Conservation (phyloP, 768 basidiomycete genomes). For the Mycena vulgaris region DNA sequence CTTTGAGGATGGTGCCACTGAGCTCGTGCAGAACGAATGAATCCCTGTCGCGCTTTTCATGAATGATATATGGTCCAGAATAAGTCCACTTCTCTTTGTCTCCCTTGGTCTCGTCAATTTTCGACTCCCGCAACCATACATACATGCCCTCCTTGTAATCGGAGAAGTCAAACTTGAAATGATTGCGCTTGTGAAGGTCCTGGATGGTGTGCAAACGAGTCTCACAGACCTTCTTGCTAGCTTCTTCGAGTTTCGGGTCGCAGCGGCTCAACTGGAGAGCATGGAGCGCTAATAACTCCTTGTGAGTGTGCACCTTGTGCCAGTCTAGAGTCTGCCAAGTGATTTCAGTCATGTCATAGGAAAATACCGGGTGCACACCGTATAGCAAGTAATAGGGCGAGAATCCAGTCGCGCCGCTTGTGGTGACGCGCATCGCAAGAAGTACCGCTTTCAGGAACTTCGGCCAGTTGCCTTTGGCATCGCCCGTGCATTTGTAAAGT, state of each 20-base stretch:
- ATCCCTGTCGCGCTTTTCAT: conserved; percentile 28
- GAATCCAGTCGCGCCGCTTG: conserved; percentile 47
- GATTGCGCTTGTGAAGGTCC: conserved; percentile 39
- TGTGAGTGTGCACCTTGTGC: conserved; percentile 37
- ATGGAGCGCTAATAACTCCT: conserved; percentile 45
- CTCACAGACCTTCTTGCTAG: conserved; percentile 11
- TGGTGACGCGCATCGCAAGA: conserved; percentile 46
- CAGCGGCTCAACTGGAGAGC: conserved; percentile 40
- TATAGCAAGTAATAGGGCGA: conserved; percentile 51
- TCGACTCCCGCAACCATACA: conserved; percentile 50
- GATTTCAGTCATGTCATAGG: conserved; percentile 47
- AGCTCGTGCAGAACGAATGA: conserved; percentile 40
- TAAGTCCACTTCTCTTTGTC: conserved; percentile 47
- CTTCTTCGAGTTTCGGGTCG: conserved; percentile 37
- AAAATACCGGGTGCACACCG: conserved; percentile 47
- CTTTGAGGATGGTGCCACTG: conserved; percentile 39
- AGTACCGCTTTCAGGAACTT: conserved; percentile 41
- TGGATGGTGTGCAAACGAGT: conserved; percentile 39
- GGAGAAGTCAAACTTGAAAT: conserved; percentile 31
- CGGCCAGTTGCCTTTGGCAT: conserved; percentile 45
- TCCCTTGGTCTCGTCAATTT: conserved; percentile 47
- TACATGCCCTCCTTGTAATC: conserved; percentile 46
- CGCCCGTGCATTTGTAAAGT: conserved; percentile 41
- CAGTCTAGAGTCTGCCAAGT: conserved; percentile 49
- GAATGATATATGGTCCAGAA: conserved; percentile 50